These are phyloP conservation scores for Skeletonema costatum DNA, from an alignment of 108 stramenopile genomes.

Conservation along the genomic window DNA sequence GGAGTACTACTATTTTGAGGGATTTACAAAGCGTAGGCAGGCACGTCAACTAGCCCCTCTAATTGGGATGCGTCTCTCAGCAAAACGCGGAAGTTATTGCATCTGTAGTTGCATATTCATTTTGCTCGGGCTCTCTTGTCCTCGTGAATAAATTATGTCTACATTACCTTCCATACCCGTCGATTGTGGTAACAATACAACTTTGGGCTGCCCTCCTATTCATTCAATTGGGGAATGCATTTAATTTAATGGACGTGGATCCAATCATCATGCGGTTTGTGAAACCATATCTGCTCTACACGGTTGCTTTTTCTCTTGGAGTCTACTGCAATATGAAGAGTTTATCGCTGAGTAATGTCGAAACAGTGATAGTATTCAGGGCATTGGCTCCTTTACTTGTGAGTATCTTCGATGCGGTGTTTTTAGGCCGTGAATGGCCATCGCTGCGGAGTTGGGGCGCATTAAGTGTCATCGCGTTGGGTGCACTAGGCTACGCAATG, in stretches of 20 bases:
- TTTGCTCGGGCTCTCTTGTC: conserved; percentile 80
- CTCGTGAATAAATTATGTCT: conserved; percentile 85
- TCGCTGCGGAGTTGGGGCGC: conserved; percentile 63
- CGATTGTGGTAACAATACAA: conserved; percentile 76
- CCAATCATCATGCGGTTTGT: conserved; percentile 70
- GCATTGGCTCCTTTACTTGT: conserved; percentile 85
- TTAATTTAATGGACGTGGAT: conserved; percentile 62
- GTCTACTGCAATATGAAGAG: conserved; percentile 89
- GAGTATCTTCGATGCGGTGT: conserved; percentile 78
- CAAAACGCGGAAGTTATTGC: conserved; percentile 36
- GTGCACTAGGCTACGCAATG: conserved; percentile 82
- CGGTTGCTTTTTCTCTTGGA: conserved; percentile 78
- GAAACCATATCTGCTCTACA: conserved; percentile 78
- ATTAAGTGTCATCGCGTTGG: conserved; percentile 62
- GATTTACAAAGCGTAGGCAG: no score
- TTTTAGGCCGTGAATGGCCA: conserved; percentile 88
- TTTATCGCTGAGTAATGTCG: conserved; percentile 82
- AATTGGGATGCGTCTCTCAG: conserved; percentile 12
- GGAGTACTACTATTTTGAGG: no score
- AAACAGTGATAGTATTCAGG: conserved; percentile 93
- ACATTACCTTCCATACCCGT: conserved; percentile 75
- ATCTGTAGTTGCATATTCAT: conserved; percentile 71
- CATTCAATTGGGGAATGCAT: conserved; percentile 58
- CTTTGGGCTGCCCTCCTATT: conserved; percentile 65
- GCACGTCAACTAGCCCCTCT: background rate